phyloP scores from a whole-genome alignment of 345 rosid species.

The Melastoma malabathricum region DNA sequence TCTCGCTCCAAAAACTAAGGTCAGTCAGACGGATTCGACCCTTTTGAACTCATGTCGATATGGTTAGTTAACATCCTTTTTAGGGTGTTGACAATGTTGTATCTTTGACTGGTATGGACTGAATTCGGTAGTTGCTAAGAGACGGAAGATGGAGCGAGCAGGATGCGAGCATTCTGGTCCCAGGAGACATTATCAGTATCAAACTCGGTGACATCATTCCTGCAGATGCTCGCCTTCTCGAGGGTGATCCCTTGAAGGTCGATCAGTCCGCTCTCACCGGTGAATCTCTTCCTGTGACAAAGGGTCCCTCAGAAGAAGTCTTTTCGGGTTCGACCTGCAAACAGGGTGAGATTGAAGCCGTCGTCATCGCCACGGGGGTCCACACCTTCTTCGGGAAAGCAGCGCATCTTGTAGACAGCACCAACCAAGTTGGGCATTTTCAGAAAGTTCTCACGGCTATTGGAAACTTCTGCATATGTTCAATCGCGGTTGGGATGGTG shows the following conservation, averaged over 20 bases:
- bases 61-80: no score
- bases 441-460: conserved; percentile 76
- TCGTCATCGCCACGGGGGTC: conserved; percentile 86
- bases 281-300: conserved; percentile 80
- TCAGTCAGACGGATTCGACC: conserved; percentile 6
- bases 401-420: conserved; percentile 86
- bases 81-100: no score
- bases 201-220: conserved; percentile 86
- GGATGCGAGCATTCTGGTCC: conserved; percentile 83
- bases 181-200: conserved; percentile 77
- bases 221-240: conserved; percentile 92
- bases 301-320: conserved; percentile 64
- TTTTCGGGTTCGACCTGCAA: conserved; percentile 90
- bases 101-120: no score
- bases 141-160: conserved; percentile 81
- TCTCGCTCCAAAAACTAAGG: conserved; percentile 90
- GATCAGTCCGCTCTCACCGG: conserved; percentile 96
- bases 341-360: conserved; percentile 83
- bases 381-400: conserved; percentile 95
- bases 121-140: conserved; percentile 45
- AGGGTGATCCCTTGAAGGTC: conserved; percentile 83
- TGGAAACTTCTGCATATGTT: conserved; percentile 92
- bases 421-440: conserved; percentile 88
- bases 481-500: conserved; percentile 56
- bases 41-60: no score